These are phyloP conservation scores for Medicago truncatula DNA, from an alignment of 306 rosid genomes.

Conservation along the genomic window DNA sequence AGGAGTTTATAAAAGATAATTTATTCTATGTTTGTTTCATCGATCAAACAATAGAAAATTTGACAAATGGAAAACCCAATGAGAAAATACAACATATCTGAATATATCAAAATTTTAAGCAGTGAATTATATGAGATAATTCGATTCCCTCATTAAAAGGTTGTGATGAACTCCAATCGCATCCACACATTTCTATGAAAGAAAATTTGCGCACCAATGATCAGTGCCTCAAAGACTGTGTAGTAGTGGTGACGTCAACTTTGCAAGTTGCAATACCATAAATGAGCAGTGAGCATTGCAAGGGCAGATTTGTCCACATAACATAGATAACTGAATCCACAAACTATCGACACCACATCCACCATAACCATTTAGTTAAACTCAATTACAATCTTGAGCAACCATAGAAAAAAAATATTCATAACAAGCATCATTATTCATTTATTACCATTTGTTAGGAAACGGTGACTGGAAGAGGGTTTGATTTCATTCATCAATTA, in stretches of 20 bases:
- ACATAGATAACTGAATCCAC: not conserved
- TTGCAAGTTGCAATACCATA: constrained; percentile 10
- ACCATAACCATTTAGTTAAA: not conserved
- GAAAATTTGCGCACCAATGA: not conserved
- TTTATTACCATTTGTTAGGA: constrained; percentile 2
- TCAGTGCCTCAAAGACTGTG: too few species aligned
- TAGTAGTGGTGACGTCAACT: not conserved
- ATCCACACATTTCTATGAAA: constrained; percentile 5
- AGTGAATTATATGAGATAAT: too few species aligned
- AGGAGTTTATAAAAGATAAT: too few species aligned
- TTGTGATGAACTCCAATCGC: not conserved
- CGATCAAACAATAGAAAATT: too few species aligned
- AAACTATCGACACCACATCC: not conserved
- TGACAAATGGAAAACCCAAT: too few species aligned
- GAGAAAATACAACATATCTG: too few species aligned
- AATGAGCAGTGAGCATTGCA: not conserved
- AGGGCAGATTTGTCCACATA: constrained; percentile 1
- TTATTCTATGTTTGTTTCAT: too few species aligned
- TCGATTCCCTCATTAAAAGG: too few species aligned
- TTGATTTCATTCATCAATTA: constrained; percentile 14
- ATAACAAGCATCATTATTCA: not conserved
- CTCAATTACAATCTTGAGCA: not conserved
- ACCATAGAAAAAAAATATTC: constrained; percentile 21
- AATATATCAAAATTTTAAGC: too few species aligned
- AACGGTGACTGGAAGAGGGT: not conserved